Base-by-base conservation (phyloP, 2,329 filamentous ascomycete species). In the Colletotrichum limetticola region DNA sequence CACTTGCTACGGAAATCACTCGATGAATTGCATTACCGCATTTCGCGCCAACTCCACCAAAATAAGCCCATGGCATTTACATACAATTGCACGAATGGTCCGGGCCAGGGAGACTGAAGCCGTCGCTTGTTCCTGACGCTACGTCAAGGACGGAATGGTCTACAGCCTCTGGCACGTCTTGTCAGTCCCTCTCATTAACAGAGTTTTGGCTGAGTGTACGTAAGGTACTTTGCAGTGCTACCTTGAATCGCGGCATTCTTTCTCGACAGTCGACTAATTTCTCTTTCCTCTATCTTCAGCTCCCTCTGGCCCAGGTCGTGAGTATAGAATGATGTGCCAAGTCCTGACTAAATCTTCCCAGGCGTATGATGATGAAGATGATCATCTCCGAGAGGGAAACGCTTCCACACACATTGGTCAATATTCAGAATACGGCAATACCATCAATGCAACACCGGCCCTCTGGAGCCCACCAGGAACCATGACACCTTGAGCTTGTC, bases 51-150 rank as follows among this genome's bases (percentile, higher is more conserved):
- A 46, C 9, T 19, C 26, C 14, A 49, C 42, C 19, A 9, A n/a
- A n/a, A 49, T 24, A 28, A 16, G n/a, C 12, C 32, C n/a, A 52
- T 32, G 26, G n/a, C 28, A 49, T 49, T 49, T 22, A 49, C 42
- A 9, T 49, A 49, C 42, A 9, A 22, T n/a, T n/a, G 19, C 7
- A 4, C 42, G 8, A 49, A 19, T 42, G 37, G 42, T 19, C 42
- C 16, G 42, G 22, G 11, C 53, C 22, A 56, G 53, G 53, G 53
- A 56, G 11, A 56, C 14, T 16, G 42, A 57, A 59, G 49, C 52
- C 9, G 19, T 24, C 46, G 32, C 66, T 64, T 53, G 70, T 72
- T 69, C 70, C 69, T 69, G 66, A 28, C 70, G 66, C 70, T 72
- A 72, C 49, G n/a, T 55, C 9, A 26, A 42, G 52, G 28, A 19